Evolutionary conservation across 768 basidiomycete species (phyloP).

Genomic region (Russula vinacea): DNA sequence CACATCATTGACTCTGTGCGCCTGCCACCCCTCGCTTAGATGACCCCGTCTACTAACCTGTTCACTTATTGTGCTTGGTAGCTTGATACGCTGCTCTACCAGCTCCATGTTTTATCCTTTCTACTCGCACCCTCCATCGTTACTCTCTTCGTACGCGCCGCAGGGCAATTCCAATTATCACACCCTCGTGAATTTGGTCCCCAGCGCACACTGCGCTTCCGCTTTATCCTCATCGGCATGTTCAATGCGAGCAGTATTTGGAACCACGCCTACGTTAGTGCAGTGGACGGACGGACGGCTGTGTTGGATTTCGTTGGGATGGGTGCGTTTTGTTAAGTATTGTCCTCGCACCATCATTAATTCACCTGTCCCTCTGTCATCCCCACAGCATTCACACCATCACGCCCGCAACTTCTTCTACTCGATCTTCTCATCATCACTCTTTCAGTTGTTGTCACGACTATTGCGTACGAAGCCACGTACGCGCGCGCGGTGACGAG

Average conservation of each 20-base stretch:
- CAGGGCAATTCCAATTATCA: conserved; percentile 62
- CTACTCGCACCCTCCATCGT: conserved; percentile 68
- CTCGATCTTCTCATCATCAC: conserved; percentile 66
- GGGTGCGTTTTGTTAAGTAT: conserved; percentile 45
- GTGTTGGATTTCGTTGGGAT: conserved; percentile 78
- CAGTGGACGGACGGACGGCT: conserved; percentile 56
- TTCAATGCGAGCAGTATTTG: conserved; percentile 61
- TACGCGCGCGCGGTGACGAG: conserved; percentile 43
- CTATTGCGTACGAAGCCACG: conserved; percentile 65
- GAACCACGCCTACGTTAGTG: conserved; percentile 53
- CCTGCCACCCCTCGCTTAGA: not conserved
- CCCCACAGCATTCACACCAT: conserved; percentile 47
- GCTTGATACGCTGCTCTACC: conserved; percentile 70
- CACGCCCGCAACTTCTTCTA: conserved; percentile 58
- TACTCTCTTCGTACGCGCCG: conserved; percentile 51
- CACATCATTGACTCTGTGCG: conserved; percentile 68
- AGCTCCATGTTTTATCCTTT: conserved; percentile 73
- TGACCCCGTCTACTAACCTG: conserved; percentile 23
- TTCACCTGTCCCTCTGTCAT: conserved; percentile 4
- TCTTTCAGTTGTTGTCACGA: conserved; percentile 63
- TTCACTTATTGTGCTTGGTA: conserved; percentile 33
- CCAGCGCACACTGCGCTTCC: conserved; percentile 63
- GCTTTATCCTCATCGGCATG: conserved; percentile 54
- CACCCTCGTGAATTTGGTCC: conserved; percentile 66
- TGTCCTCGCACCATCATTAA: not conserved